Conservation (phyloP, 805 yeast genomes). For the Spathaspora boniae region DNA sequence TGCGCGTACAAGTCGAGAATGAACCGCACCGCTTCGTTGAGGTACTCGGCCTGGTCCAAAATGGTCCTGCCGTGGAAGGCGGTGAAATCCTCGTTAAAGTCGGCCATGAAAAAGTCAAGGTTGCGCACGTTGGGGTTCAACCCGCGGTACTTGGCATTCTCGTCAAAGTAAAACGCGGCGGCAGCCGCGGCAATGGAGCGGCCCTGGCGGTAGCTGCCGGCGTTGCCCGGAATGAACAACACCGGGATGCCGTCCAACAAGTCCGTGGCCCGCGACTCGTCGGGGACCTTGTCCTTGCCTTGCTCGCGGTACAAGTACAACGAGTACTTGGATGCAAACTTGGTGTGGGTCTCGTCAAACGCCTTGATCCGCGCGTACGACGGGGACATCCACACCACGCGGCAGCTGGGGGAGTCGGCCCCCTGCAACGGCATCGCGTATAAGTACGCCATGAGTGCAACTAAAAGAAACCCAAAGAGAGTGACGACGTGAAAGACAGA, state of each 20-base stretch:
- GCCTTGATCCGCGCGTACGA: conserved; percentile 72
- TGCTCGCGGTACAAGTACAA: conserved; percentile 85
- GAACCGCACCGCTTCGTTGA: conserved; percentile 81
- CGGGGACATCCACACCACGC: conserved; percentile 76
- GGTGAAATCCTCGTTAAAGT: conserved; percentile 92
- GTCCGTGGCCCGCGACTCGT: conserved; percentile 20
- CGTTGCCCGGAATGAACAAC: conserved; percentile 94
- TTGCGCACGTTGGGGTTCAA: conserved; percentile 36
- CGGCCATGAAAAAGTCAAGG: conserved; percentile 86
- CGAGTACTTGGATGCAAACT: conserved; percentile 78
- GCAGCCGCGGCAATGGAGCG: conserved; percentile 88
- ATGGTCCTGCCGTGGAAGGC: conserved; percentile 95
- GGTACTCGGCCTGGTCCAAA: conserved; percentile 88
- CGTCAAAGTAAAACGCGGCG: conserved; percentile 50
- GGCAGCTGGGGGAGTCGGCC: conserved; percentile 47
- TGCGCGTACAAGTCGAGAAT: conserved; percentile 66
- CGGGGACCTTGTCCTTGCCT: conserved; percentile 55
- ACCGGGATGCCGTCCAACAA: conserved; percentile 74
- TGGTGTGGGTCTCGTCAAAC: conserved; percentile 67
- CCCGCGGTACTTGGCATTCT: conserved; percentile 18
- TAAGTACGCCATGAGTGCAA: conserved; percentile 7
- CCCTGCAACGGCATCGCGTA: conserved; percentile 19
- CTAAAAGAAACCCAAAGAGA: conserved; percentile 14
- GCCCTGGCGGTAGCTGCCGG: conserved; percentile 88
- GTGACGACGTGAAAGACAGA: conserved; percentile 11